Evolutionary conservation across 1,284 basidiomycete genomes (phyloP).

Genomic region (Acaromyces ingoldii): DNA sequence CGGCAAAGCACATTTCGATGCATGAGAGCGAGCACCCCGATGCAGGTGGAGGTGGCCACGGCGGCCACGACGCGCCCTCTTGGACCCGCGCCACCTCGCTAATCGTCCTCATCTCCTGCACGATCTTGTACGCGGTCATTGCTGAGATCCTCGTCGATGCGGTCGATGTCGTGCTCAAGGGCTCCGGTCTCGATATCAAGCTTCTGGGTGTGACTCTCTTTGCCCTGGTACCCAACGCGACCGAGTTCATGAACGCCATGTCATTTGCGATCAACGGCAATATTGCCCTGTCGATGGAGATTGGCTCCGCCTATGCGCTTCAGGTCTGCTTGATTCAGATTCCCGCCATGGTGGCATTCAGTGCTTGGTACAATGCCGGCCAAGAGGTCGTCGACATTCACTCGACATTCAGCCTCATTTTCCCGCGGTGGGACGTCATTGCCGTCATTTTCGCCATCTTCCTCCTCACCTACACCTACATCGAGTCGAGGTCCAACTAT

Average conservation of each 20-base stretch:
- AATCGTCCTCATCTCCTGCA: constrained; percentile 60
- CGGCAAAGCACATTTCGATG: constrained; percentile 24
- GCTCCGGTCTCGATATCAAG: constrained; percentile 94
- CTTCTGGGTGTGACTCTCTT: constrained; percentile 95
- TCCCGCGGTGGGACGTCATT: constrained; percentile 97
- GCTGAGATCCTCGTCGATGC: constrained; percentile 93
- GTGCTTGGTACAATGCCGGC: constrained; percentile 82
- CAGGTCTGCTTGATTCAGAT: constrained; percentile 98
- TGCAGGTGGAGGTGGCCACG: constrained; percentile 59
- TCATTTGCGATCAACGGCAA: constrained; percentile 98
- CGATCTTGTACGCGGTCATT: constrained; percentile 88
- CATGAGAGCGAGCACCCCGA: constrained; percentile 13
- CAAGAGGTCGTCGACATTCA: constrained; percentile 18
- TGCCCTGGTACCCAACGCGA: constrained; percentile 95
- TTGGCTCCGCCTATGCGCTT: constrained; percentile 95
- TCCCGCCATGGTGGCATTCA: constrained; percentile 97
- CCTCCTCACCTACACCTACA: constrained; percentile 96
- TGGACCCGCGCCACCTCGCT: constrained; percentile 42
- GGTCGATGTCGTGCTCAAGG: constrained; percentile 87
- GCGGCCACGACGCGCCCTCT: constrained; percentile 90
- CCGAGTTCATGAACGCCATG: constrained; percentile 99
- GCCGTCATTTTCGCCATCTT: constrained; percentile 76
- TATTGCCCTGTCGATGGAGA: constrained; percentile 93
- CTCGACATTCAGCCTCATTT: constrained; percentile 62
- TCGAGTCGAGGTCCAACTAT: constrained; percentile 95